phyloP scores from a whole-genome alignment of 176 grass and related monocot species.

The Lolium perenne region DNA sequence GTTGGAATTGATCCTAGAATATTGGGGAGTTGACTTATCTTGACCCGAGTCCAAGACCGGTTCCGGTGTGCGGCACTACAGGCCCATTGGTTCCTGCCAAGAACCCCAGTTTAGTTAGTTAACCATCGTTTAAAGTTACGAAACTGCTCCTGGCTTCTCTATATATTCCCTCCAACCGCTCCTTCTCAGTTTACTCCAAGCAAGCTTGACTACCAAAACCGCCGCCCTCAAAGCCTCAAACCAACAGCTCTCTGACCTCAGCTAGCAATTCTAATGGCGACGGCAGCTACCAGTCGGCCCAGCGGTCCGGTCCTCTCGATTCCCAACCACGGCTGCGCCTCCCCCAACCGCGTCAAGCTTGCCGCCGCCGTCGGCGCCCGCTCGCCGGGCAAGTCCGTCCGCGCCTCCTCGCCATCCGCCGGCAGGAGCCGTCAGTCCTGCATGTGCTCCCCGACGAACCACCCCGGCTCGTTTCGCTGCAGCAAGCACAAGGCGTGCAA shows the following conservation, averaged over 20 bases:
- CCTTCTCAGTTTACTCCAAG: not conserved
- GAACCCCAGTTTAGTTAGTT: not conserved
- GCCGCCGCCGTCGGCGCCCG: not conserved
- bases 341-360: conserved; percentile 56
- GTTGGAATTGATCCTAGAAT: too few relatives aligned
- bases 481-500: too few relatives aligned
- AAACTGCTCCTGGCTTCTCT: not conserved
- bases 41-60: not conserved
- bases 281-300: conserved; percentile 42
- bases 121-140: too few relatives aligned
- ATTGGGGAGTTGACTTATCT: not conserved
- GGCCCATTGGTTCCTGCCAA: not conserved
- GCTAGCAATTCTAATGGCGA: conserved; percentile 35
- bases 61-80: not conserved
- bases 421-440: not conserved
- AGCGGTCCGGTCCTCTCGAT: conserved; percentile 18
- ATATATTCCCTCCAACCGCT: not conserved
- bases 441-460: too few relatives aligned
- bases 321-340: conserved; percentile 49
- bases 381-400: not conserved
- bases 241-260: not conserved
- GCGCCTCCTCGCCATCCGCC: not conserved
- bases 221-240: too few relatives aligned
- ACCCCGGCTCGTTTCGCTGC: too few relatives aligned
- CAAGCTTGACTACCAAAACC: not conserved